Base-by-base conservation (phyloP, 208 protist genomes). In the Wallacemonas sp. region DNA sequence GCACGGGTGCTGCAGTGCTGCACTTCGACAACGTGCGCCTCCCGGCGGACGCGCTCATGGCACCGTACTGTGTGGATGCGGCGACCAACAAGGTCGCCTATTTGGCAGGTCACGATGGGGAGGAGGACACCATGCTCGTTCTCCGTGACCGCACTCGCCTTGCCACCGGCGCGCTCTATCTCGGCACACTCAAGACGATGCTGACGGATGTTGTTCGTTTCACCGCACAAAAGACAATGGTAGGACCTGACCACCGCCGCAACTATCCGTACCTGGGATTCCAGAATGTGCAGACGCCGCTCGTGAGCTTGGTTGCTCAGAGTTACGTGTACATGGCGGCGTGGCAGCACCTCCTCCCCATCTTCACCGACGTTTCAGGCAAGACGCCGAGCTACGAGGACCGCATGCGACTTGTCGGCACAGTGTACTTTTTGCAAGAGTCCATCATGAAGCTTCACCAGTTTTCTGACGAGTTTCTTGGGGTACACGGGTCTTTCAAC, bases 191-290 rank as follows among this genome's bases (percentile, higher is more conserved):
- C 12, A 96, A 94, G 66, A 77, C 68, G 62, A 54, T 86, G 14
- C 62, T 90, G 28, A 80, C 79, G 2, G 78, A 90, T 53, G 62
- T 93, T 41, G 76, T 94, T 27, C 49, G 31, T 38, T 86, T 79
- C 76, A 72, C 80, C 28, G 72, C 87, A 34, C 72, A 89, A 59
- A 88, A 86, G 70, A 66, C 70, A 56, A 71, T 96, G 41, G 77
- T 92, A 2, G 90, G 90, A 30, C 82, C 84, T 28, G 80, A 90
- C 55, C 75, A 82, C 46, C 59, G 65, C 17, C 80, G 86, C n/a
- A 92, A 90, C 73, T 91, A 93, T 63, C 86, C 90, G 5, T 90
- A 84, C 59, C 77, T 94, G 45, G 90, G 90, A 14, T 72, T 96
- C 3, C 90, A 96, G 64, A 85, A 96, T 56, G 82, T 96, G 34